phyloP scores from a whole-genome alignment of 1,284 basidiomycete species.

The Paramarasmius palmivorus region DNA sequence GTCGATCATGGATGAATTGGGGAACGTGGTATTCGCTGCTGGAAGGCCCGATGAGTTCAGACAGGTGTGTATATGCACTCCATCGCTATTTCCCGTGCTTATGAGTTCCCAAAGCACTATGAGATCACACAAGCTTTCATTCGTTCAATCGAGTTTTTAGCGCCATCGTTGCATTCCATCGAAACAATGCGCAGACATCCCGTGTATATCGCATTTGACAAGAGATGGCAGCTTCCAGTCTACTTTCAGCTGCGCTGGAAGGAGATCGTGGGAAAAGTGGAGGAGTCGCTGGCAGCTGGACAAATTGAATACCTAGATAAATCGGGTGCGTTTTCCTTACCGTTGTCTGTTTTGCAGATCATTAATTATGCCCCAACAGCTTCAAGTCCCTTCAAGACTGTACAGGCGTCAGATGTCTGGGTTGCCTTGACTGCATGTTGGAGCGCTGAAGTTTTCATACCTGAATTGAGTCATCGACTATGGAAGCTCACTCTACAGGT shows the following conservation, averaged over 20 bases:
- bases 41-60: conserved; percentile 90
- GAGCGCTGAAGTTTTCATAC: conserved; percentile 83
- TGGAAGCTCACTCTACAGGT: conserved; percentile 91
- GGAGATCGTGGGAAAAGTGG: conserved; percentile 80
- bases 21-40: conserved; percentile 82
- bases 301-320: conserved; percentile 40
- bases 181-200: conserved; percentile 72
- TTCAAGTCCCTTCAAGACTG: conserved; percentile 46
- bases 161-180: conserved; percentile 74
- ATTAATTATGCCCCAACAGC: conserved; percentile 16
- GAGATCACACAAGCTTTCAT: conserved; percentile 84
- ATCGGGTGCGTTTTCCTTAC: conserved; percentile 33
- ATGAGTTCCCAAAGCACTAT: conserved; percentile 61
- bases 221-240: conserved; percentile 93
- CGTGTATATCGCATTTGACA: conserved; percentile 73
- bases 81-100: conserved; percentile 6
- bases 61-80: conserved; percentile 51
- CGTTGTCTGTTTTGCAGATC: background rate
- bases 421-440: conserved; percentile 78
- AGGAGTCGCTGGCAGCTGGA: conserved; percentile 58
- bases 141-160: conserved; percentile 79
- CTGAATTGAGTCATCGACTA: conserved; percentile 79
- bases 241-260: conserved; percentile 99
- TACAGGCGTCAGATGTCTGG: conserved; percentile 74
- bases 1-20: conserved; percentile 83